These are phyloP conservation scores for Radiomyces spectabilis DNA, from an alignment of 192 early-diverging fungal genomes.

Conservation along the genomic window DNA sequence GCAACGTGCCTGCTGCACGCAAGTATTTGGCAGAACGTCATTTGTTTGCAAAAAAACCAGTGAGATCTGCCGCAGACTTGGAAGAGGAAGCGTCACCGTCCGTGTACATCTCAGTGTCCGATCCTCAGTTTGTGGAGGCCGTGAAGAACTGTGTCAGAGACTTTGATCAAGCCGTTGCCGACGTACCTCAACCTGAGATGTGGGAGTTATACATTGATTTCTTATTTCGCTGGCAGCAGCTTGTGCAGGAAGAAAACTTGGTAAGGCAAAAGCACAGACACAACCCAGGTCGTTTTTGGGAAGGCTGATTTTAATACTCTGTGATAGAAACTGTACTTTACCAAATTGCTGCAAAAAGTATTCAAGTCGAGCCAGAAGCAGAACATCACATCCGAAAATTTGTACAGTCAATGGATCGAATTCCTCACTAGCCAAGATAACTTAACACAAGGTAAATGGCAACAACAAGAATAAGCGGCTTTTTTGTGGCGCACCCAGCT, in stretches of 20 bases:
- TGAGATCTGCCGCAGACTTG: background rate
- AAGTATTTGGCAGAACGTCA: slow-evolving; percentile 47
- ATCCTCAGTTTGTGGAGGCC: slow-evolving; percentile 21
- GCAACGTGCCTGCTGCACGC: slow-evolving; percentile 41
- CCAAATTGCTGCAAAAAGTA: slow-evolving; percentile 43
- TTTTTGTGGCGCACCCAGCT: slow-evolving; percentile 8
- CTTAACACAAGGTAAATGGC: background rate
- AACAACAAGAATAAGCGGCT: slow-evolving; percentile 13
- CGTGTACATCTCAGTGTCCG: slow-evolving; percentile 17
- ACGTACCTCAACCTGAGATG: slow-evolving; percentile 38
- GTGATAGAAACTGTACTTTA: slow-evolving; percentile 47
- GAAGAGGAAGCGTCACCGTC: background rate
- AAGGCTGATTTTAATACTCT: slow-evolving; percentile 11
- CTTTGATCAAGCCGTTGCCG: slow-evolving; percentile 37
- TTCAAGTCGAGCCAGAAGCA: slow-evolving; percentile 41
- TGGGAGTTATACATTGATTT: slow-evolving; percentile 60
- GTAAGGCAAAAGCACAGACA: slow-evolving; percentile 15
- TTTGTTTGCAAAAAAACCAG: slow-evolving; percentile 44
- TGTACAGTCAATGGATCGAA: slow-evolving; percentile 50
- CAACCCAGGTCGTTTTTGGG: background rate
- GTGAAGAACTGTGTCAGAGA: slow-evolving; percentile 35
- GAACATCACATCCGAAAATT: slow-evolving; percentile 28
- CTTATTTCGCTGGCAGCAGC: slow-evolving; percentile 36
- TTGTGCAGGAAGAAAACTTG: slow-evolving; percentile 47
- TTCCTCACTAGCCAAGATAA: slow-evolving; percentile 11